A percentile compares a stretch with the other conserved stretches of the same genome.
Evolutionary conservation across 129 eudicot species (phyloP).

Genomic region (Flaveria trinervia): DNA sequence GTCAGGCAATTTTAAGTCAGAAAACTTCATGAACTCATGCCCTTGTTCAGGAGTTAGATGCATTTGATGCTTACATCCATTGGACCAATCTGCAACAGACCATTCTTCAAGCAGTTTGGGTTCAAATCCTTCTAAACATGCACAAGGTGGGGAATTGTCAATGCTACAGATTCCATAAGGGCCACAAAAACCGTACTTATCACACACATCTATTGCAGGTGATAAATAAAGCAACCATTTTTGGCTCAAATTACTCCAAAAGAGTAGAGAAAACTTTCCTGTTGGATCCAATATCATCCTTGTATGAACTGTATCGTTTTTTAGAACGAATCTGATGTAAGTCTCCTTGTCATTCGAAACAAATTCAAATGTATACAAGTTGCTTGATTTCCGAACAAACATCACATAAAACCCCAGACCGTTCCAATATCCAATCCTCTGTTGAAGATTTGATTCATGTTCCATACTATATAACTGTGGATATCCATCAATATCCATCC

Average conservation of each 20-base stretch:
- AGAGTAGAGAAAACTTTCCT: background rate
- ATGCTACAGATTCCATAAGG: constrained; percentile 28
- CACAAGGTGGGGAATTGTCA: background rate
- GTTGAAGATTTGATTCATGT: background rate
- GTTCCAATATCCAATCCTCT: constrained; percentile 43
- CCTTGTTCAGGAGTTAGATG: background rate
- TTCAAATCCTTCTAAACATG: constrained; percentile 41
- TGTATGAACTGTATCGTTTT: background rate
- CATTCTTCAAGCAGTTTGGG: constrained; percentile 32
- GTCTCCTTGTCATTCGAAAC: constrained; percentile 16
- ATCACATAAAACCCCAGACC: constrained; percentile 38
- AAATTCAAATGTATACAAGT: background rate
- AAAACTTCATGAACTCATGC: constrained; percentile 21
- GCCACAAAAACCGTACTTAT: constrained; percentile 4
- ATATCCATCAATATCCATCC: constrained; percentile 22
- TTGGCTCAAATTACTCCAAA: background rate
- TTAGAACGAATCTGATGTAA: constrained; percentile 7
- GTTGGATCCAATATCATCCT: constrained; percentile 22
- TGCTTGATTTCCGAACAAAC: background rate
- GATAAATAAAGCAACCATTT: background rate
- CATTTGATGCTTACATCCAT: constrained; percentile 27
- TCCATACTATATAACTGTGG: constrained; percentile 22
- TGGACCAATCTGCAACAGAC: constrained; percentile 19
- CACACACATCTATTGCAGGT: background rate
- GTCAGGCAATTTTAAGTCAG: constrained; percentile 41